Percentiles rank a stretch among this genome's conserved stretches.
Evolutionary conservation across 1,284 basidiomycete genomes (phyloP).

Genomic region (Pseudozyma thailandica): DNA sequence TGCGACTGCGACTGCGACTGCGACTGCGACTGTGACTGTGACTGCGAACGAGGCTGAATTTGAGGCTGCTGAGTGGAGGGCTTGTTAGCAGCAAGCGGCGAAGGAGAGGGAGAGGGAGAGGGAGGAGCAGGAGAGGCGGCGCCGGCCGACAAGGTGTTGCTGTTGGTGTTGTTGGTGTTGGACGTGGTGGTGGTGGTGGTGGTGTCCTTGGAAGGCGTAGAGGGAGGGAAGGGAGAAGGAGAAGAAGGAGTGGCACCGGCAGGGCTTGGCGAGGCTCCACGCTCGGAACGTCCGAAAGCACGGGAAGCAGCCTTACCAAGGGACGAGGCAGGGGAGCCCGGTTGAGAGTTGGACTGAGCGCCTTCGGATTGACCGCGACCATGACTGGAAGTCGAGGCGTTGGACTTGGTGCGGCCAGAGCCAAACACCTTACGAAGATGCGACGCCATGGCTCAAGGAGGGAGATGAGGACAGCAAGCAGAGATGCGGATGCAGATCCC

Average conservation of each 20-base stretch:
- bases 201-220: slow-evolving; percentile 38
- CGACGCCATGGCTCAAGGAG: slow-evolving; percentile 37
- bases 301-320: slow-evolving; percentile 33
- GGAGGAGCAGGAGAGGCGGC: slow-evolving; percentile 8
- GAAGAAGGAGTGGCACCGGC: slow-evolving; percentile 21
- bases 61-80: slow-evolving; percentile 8
- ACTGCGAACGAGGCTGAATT: slow-evolving; percentile 3
- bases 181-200: slow-evolving; percentile 15
- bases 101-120: slow-evolving; percentile 12
- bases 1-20: slow-evolving; percentile 2
- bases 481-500: slow-evolving; percentile 7
- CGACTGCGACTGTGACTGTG: slow-evolving; percentile 5
- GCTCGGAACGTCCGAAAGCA: slow-evolving; percentile 37
- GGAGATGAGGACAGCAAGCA: background rate
- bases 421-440: slow-evolving; percentile 52
- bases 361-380: slow-evolving; percentile 32
- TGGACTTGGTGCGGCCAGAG: slow-evolving; percentile 49
- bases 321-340: slow-evolving; percentile 35
- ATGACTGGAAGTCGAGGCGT: slow-evolving; percentile 29
- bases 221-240: slow-evolving; percentile 21
- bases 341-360: slow-evolving; percentile 23
- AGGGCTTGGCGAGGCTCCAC: slow-evolving; percentile 32
- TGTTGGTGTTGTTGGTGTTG: slow-evolving; percentile 8
- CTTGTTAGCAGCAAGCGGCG: slow-evolving; percentile 8
- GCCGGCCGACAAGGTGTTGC: slow-evolving; percentile 1